These are phyloP conservation scores for Pilaira anomala DNA, from an alignment of 192 early-diverging fungal species.

Conservation along the genomic window DNA sequence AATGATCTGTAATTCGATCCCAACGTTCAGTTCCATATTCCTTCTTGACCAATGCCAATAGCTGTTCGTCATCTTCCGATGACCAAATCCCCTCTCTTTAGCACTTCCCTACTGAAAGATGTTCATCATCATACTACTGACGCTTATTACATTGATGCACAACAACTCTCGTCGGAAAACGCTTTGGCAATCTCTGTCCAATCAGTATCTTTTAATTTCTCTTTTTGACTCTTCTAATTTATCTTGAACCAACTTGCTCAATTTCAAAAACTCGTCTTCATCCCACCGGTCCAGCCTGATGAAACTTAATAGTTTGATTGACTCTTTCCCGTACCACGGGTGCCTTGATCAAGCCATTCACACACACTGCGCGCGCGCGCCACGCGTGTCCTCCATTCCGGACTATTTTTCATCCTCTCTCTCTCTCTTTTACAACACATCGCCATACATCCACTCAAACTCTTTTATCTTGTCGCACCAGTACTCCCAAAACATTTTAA, in stretches of 20 bases:
- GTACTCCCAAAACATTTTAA: not conserved
- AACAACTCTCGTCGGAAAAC: not conserved
- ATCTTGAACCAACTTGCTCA: not conserved
- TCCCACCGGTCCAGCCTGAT: conserved; percentile 4
- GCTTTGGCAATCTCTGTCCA: conserved; percentile 1
- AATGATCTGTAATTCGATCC: not conserved
- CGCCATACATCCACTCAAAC: not conserved
- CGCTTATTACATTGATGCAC: conserved; percentile 9
- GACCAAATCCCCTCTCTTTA: not conserved
- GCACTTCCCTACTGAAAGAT: not conserved
- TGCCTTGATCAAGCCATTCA: not conserved
- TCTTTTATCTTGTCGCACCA: not conserved
- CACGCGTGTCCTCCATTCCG: not conserved
- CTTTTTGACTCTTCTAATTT: not conserved
- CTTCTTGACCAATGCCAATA: not conserved
- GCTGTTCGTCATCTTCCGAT: conserved; percentile 8
- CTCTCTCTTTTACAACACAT: not conserved
- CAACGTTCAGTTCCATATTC: conserved; percentile 2
- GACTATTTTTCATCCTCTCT: not conserved
- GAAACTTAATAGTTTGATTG: not conserved
- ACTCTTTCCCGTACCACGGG: not conserved
- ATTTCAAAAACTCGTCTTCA: not conserved
- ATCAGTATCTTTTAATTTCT: not conserved
- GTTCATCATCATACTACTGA: not conserved
- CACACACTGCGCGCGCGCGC: not conserved